Evolutionary conservation across 345 rosid genomes (phyloP), one percentile per base, ranked within the genome.

Genomic region (Euphorbia tirucalli): DNA sequence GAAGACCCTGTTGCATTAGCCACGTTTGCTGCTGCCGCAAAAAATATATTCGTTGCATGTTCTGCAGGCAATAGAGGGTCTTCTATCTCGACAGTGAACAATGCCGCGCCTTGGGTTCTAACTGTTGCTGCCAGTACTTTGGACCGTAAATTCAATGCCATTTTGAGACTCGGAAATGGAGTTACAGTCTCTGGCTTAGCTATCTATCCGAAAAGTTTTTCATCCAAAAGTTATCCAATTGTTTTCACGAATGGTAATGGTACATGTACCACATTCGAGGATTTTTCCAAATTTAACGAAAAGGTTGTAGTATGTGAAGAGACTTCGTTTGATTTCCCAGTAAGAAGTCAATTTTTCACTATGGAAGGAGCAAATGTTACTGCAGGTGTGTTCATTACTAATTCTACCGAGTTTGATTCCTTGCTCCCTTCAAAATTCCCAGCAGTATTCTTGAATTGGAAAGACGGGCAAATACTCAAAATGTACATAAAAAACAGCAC

Each of bases 271-370:
- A 57, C 68, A 15, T 28, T 57, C 15, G 72, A n/a, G 0, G 61
- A 79, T 46, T 25, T 86, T 67, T 68, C 8, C 1, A 71, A 75
- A 67, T 9, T 70, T 27, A 74, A 68, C 41, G 14, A 49, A 37
- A 80, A 69, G n/a, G 74, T 88, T 50, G 84, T 83, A 7, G 87
- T 84, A 25, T 88, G 92, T 27, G 71, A 78, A 43, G 89, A 79
- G 71, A 60, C n/a, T n/a, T n/a, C 25, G 0, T 19, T 37, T 70
- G 61, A 56, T 22, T 72, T 35, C 6, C 74, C 65, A 13, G 5
- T 81, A 5, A 58, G 65, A 6, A 46, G 65, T 60, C 88, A 83
- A 69, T 24, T 72, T 21, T 41, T 55, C 15, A 72, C 73, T 61
- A 48, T 83, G 50, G 32, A 39, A 6, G 48, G 1, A 1, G 66